These are phyloP conservation scores for Didymella sp. DNA, from an alignment of 2,329 filamentous ascomycete species.

Conservation along the genomic window DNA sequence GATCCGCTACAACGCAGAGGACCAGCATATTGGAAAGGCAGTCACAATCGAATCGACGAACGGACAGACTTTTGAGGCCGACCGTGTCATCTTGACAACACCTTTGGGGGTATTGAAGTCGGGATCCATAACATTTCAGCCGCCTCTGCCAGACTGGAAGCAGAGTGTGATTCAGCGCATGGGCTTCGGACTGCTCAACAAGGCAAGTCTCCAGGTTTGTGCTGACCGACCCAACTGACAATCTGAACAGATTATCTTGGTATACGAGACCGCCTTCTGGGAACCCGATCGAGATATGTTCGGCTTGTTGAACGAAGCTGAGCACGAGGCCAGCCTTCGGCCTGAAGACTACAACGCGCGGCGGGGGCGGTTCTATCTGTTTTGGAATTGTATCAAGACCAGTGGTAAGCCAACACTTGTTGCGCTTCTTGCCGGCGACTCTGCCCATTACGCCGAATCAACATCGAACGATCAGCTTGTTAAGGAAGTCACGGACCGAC, in stretches of 20 bases:
- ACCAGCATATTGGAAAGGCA: conserved; percentile 29
- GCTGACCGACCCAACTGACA: conserved; percentile 14
- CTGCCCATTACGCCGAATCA: conserved; percentile 85
- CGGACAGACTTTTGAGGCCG: conserved; percentile 79
- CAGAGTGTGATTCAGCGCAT: conserved; percentile 78
- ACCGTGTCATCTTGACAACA: conserved; percentile 87
- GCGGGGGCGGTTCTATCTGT: conserved; percentile 94
- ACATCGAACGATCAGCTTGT: conserved; percentile 78
- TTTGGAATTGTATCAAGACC: conserved; percentile 94
- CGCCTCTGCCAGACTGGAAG: conserved; percentile 88
- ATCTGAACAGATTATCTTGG: conserved; percentile 69
- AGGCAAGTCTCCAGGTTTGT: conserved; percentile 56
- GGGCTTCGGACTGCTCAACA: conserved; percentile 94
- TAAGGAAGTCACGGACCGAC: conserved; percentile 77
- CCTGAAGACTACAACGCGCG: conserved; percentile 80
- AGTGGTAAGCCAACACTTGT: conserved; percentile 85
- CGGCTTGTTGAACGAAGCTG: conserved; percentile 81
- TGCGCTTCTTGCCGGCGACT: conserved; percentile 93
- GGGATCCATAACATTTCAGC: conserved; percentile 82
- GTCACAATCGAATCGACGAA: conserved; percentile 70
- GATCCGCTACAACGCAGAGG: conserved; percentile 65
- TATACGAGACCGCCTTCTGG: conserved; percentile 92
- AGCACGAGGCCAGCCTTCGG: conserved; percentile 71
- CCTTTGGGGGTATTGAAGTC: conserved; percentile 91
- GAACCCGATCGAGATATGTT: conserved; percentile 90